These are phyloP conservation scores for Acanthamoeba triangularis DNA, from an alignment of 208 protist species.

Conservation along the genomic window DNA sequence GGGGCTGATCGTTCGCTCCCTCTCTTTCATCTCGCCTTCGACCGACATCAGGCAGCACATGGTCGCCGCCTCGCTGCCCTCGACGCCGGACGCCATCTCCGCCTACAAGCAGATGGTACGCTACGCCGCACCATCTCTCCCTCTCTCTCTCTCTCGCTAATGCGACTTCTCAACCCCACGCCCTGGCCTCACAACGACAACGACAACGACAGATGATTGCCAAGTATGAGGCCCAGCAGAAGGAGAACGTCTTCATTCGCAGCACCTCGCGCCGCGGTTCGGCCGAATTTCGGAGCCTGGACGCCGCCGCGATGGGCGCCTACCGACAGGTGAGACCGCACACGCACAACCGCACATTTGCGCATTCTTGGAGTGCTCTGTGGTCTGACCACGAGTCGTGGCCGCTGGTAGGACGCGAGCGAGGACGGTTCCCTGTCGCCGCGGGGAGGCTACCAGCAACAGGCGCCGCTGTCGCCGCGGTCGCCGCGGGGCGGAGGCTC, in stretches of 20 bases:
- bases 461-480: too few species aligned
- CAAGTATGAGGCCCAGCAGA: conserved; percentile 20
- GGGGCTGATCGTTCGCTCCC: not conserved
- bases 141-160: not conserved
- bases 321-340: too few species aligned
- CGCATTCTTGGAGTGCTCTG: not conserved
- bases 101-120: conserved; percentile 15
- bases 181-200: too few species aligned
- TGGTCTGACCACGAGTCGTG: too few species aligned
- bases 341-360: too few species aligned
- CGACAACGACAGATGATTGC: not conserved
- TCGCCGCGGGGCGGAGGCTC: not conserved
- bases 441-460: too few species aligned
- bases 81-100: not conserved
- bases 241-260: conserved; percentile 4
- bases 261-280: not conserved
- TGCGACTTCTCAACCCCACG: not conserved
- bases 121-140: too few species aligned
- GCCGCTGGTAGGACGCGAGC: not conserved
- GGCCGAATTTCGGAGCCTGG: not conserved
- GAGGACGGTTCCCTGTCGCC: not conserved
- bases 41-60: not conserved
- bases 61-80: not conserved
- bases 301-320: not conserved
- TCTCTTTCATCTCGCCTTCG: not conserved